Percentiles rank a stretch among this genome's conserved stretches.
Conservation (phyloP, 2,329 filamentous ascomycete species). For the Fusarium sororula region DNA sequence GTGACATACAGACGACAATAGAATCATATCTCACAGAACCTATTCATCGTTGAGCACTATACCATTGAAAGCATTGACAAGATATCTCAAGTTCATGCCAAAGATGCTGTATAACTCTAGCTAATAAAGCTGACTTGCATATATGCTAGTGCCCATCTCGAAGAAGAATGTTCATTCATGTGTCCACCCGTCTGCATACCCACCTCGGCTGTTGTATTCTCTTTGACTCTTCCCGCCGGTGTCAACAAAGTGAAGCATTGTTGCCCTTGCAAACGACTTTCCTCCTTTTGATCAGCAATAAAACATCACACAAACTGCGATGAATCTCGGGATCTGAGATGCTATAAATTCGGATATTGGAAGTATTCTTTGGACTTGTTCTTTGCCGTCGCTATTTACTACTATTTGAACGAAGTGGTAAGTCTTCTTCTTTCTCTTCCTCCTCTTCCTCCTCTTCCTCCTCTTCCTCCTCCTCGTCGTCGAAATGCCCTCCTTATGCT, state of each 20-base stretch:
- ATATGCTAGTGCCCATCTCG: neutral
- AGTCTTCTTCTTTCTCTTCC: neutral
- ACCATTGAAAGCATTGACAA: neutral
- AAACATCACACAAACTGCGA: neutral
- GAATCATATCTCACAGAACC: neutral
- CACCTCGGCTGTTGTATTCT: neutral
- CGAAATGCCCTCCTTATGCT: neutral
- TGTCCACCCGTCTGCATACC: neutral
- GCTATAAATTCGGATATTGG: neutral
- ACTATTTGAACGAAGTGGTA: neutral
- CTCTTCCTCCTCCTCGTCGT: no score
- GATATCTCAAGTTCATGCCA: neutral
- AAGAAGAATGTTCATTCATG: neutral
- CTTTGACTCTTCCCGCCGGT: constrained; percentile 6
- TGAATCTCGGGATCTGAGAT: neutral
- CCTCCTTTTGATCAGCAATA: neutral
- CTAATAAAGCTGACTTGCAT: neutral
- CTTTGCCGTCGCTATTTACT: neutral
- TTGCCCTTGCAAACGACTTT: constrained; percentile 3
- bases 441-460: neutral
- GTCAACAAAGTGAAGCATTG: constrained; percentile 5
- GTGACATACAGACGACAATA: neutral
- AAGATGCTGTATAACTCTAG: neutral
- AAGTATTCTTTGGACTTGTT: neutral
- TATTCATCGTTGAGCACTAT: neutral